phyloP scores from a whole-genome alignment of 768 basidiomycete species.

The Mycena olivaceomarginata region DNA sequence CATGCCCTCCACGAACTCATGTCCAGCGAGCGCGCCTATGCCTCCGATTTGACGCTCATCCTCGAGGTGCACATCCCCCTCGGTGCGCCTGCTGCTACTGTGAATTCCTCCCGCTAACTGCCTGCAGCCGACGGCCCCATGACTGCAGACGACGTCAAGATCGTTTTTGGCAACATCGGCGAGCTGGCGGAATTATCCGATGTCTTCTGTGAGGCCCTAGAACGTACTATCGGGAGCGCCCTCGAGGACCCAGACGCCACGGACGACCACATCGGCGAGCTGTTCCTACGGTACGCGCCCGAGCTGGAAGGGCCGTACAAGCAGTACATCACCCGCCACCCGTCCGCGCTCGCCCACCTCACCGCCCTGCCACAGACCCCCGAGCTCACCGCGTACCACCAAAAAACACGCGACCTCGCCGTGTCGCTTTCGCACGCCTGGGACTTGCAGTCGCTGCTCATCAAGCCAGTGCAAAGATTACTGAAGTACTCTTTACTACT shows the following conservation, averaged over 20 bases:
- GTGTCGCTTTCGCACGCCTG: slow-evolving; percentile 89
- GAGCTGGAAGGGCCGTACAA: slow-evolving; percentile 84
- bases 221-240: slow-evolving; percentile 78
- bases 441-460: slow-evolving; percentile 95
- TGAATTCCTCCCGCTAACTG: slow-evolving; percentile 48
- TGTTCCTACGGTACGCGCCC: slow-evolving; percentile 74
- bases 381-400: slow-evolving; percentile 79
- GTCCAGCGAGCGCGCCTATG: slow-evolving; percentile 87
- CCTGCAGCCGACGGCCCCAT: slow-evolving; percentile 71
- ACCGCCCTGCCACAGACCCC: slow-evolving; percentile 58
- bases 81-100: slow-evolving; percentile 55
- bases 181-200: slow-evolving; percentile 87
- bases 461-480: slow-evolving; percentile 97
- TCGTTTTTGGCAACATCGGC: slow-evolving; percentile 86
- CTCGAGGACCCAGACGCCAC: slow-evolving; percentile 76
- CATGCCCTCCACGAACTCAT: slow-evolving; percentile 88
- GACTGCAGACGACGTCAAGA: slow-evolving; percentile 80
- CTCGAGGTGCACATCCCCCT: slow-evolving; percentile 87
- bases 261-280: slow-evolving; percentile 79
- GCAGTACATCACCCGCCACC: slow-evolving; percentile 88
- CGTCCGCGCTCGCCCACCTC: slow-evolving; percentile 83
- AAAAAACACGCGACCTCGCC: slow-evolving; percentile 79
- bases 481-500: slow-evolving; percentile 96
- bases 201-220: slow-evolving; percentile 76
- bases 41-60: slow-evolving; percentile 88